These are phyloP conservation scores for Onygenales sp. DNA, from an alignment of 2,329 filamentous ascomycete species.

Conservation along the genomic window DNA sequence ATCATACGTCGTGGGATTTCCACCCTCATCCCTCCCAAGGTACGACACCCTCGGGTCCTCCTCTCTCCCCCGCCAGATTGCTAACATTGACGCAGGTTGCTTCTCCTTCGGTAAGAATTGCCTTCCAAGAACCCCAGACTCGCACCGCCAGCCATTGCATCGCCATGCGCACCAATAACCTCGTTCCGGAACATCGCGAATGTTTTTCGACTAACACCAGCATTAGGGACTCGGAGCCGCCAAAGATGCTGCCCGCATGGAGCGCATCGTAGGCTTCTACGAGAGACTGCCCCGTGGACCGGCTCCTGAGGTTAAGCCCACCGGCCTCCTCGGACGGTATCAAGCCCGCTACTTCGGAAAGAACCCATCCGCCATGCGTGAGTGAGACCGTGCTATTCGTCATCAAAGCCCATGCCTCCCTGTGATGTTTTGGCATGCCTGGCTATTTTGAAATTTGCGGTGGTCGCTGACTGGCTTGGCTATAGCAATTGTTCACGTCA, in stretches of 20 bases:
- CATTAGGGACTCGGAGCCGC: constrained; percentile 81
- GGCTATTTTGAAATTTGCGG: neutral
- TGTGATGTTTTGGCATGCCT: neutral
- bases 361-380: constrained; percentile 83
- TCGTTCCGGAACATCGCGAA: neutral
- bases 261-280: constrained; percentile 97
- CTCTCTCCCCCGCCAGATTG: constrained; percentile 12
- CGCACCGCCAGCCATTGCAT: constrained; percentile 5
- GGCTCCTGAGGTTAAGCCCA: constrained; percentile 72
- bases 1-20: constrained; percentile 84
- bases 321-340: constrained; percentile 80
- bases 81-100: constrained; percentile 55
- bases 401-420: neutral
- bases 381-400: constrained; percentile 30
- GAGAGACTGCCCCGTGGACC: constrained; percentile 91
- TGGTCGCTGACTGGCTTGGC: constrained; percentile 1
- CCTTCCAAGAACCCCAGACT: constrained; percentile 1
- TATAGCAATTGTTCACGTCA: constrained; percentile 77
- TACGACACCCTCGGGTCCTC: constrained; percentile 34
- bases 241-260: constrained; percentile 94
- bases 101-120: constrained; percentile 65
- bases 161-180: neutral
- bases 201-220: neutral
- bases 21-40: constrained; percentile 98
- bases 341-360: constrained; percentile 85